phyloP scores from a whole-genome alignment of 208 protist genomes.

The Trypanosoma theileri region DNA sequence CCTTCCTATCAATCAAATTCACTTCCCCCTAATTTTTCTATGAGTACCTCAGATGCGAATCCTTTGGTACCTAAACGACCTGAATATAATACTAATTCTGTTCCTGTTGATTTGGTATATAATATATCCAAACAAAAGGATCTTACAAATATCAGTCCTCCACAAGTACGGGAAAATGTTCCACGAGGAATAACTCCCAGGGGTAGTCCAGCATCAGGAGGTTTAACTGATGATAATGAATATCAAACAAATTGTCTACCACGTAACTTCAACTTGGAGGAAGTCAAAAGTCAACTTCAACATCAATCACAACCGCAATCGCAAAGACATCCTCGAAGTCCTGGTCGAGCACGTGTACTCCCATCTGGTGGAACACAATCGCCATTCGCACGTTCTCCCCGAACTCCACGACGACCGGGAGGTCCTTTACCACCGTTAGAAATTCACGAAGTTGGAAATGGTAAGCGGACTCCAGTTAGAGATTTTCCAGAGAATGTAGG shows the following conservation, averaged over 20 bases:
- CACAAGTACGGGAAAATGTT: constrained; percentile 4
- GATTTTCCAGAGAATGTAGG: background rate
- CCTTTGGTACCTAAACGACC: constrained; percentile 21
- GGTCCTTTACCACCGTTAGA: constrained; percentile 26
- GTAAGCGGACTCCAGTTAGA: background rate
- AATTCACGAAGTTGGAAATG: background rate
- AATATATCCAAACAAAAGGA: constrained; percentile 13
- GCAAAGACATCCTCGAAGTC: background rate
- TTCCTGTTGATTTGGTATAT: constrained; percentile 59
- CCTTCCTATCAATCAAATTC: constrained; percentile 56
- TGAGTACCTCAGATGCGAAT: constrained; percentile 30
- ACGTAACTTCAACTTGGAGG: constrained; percentile 24
- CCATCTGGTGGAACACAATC: background rate
- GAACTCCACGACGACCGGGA: constrained; percentile 6
- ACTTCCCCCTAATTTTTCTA: constrained; percentile 56
- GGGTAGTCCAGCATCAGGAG: background rate
- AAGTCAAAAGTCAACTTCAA: constrained; percentile 14
- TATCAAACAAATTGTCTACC: constrained; percentile 28
- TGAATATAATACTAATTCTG: constrained; percentile 63
- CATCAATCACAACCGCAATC: too few relatives aligned
- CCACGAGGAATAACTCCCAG: constrained; percentile 10
- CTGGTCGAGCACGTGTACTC: too few relatives aligned
- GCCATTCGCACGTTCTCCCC: background rate
- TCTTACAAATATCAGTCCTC: background rate
- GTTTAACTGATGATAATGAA: background rate